A percentile compares a stretch with the other conserved stretches of the same genome.
Evolutionary conservation across 75 land plant species (phyloP).

Genomic region (Pinus taeda): DNA sequence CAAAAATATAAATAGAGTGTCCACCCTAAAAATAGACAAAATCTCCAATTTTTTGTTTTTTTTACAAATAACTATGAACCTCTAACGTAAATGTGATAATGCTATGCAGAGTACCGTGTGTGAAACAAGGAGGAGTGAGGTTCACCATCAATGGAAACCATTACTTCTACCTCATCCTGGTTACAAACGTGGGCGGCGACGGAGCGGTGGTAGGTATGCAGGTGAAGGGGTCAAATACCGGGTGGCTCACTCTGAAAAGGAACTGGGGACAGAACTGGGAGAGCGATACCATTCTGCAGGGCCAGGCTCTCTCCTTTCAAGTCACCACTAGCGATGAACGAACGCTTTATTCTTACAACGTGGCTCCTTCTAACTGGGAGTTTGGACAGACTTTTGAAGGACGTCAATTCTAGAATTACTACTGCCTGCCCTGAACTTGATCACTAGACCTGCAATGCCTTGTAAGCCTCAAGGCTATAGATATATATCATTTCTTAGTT

Average conservation of each 20-base stretch:
- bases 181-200: constrained; percentile 43
- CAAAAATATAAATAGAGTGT: no score
- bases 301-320: constrained; percentile 30
- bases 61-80: no score
- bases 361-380: constrained; percentile 26
- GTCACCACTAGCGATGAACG: constrained; percentile 25
- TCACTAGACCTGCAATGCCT: no score
- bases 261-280: constrained; percentile 67
- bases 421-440: no score
- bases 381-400: constrained; percentile 33
- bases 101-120: constrained; percentile 30
- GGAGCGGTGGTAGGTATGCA: constrained; percentile 27
- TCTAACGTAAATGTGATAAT: no score
- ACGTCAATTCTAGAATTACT: constrained; percentile 13
- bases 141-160: constrained; percentile 42
- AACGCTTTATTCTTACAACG: constrained; percentile 20
- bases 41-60: no score
- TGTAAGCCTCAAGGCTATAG: no score
- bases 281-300: constrained; percentile 1
- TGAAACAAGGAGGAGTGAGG: constrained; percentile 33
- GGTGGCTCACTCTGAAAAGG: constrained; percentile 34
- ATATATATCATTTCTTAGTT: no score
- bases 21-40: no score
- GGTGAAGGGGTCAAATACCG: constrained; percentile 29
- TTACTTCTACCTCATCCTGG: constrained; percentile 22